Base-by-base conservation (phyloP, 495 filamentous ascomycete genomes). In the Hypoxylon rickii region DNA sequence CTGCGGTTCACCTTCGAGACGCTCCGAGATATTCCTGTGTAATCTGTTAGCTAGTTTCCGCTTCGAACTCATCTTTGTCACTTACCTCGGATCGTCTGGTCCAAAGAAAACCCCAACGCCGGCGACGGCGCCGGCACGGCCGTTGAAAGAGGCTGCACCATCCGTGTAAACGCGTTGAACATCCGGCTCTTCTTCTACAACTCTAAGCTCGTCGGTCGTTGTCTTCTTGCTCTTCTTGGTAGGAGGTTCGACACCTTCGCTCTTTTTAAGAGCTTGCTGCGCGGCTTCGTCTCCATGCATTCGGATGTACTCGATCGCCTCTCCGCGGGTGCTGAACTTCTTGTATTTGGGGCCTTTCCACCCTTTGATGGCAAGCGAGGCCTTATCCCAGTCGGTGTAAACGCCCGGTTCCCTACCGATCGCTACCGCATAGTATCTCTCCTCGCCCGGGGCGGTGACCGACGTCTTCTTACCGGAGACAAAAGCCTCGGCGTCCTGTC, bases 71-170 rank as follows among this genome's bases (percentile, higher is more conserved):
- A 13, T n/a, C 15, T 7, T 17, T 13, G 32, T 5, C 20, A 74
- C 77, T 61, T 74, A 92, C 90, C 88, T 83, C 44, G 72, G 53
- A 69, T 96, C 89, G 1, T 70, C 73, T n/a, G 76, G 76, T 5
- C 89, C 90, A 71, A 96, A 96, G 51, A 77, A 97, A 22, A 97
- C 92, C 0, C 94, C 94, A 7, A 97, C 81, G 2, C 94, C 94
- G 3, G 89, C 93, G 3, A 78, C 74, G 21, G 94, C 89, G 5
- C 84, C 79, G 0, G 71, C 61, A 43, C 78, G 79, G 10, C 94
- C 94, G 73, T 98, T 97, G 38, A 83, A 79, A 18, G 87, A 76
- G 56, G 83, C 80, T 54, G 89, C 94, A 8, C 94, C 94, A 69
- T 98, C 94, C 1, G 94, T 97, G 71, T 90, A 96, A 43, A 97